phyloP scores from a whole-genome alignment of 768 basidiomycete genomes.

The Ephemerocybe angulata region DNA sequence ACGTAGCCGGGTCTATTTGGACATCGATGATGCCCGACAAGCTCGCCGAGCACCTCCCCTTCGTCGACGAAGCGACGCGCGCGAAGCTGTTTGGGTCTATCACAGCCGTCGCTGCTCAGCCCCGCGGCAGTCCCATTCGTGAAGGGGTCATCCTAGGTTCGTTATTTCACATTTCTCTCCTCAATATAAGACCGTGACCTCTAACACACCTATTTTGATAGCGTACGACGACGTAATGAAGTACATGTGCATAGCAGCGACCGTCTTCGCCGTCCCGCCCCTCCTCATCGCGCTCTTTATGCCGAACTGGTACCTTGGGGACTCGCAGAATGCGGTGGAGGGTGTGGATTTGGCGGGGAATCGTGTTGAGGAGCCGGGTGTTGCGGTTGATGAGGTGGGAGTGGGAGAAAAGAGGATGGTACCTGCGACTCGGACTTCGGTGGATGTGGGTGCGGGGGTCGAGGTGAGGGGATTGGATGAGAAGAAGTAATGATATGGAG shows the following conservation, averaged over 20 bases:
- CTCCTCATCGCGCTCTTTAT: conserved; percentile 56
- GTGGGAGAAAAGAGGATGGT: too few relatives aligned
- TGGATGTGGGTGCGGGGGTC: too few relatives aligned
- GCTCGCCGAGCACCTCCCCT: conserved; percentile 53
- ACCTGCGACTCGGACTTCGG: too few relatives aligned
- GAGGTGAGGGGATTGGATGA: too few relatives aligned
- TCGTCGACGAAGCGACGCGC: conserved; percentile 39
- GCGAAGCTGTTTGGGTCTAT: conserved; percentile 54
- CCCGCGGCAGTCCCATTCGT: conserved; percentile 54
- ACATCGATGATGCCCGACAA: conserved; percentile 61
- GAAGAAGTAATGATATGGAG: too few relatives aligned
- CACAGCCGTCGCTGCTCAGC: conserved; percentile 43
- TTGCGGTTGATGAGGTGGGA: too few relatives aligned
- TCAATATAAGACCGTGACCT: neutral
- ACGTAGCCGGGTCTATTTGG: conserved; percentile 61
- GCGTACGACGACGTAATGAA: conserved; percentile 58
- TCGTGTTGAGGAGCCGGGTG: too few relatives aligned
- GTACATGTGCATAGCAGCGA: conserved; percentile 51
- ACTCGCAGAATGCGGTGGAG: conserved; percentile 72
- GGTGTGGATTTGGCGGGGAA: conserved; percentile 29
- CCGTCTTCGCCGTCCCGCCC: conserved; percentile 53
- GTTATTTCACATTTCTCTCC: conserved; percentile 18
- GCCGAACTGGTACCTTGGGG: conserved; percentile 65
- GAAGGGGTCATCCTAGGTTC: conserved; percentile 58
- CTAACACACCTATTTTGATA: conserved; percentile 9